phyloP scores from a whole-genome alignment of 768 basidiomycete genomes.

The Infundibulicybe gibba region DNA sequence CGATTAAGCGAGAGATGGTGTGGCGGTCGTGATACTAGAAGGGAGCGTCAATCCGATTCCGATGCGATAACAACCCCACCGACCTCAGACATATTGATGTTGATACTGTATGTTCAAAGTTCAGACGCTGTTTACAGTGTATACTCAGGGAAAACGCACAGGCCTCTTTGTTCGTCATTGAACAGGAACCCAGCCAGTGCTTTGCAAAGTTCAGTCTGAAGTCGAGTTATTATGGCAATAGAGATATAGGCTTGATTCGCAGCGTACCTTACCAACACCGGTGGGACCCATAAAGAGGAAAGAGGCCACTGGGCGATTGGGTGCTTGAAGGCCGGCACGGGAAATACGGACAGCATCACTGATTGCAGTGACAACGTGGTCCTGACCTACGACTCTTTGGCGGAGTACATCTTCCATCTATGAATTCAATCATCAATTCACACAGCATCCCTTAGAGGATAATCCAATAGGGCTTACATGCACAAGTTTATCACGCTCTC shows the following conservation, averaged over 20 bases:
- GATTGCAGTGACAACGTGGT: conserved; percentile 81
- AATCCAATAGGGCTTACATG: conserved; percentile 49
- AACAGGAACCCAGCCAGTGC: conserved; percentile 86
- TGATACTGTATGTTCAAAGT: conserved; percentile 47
- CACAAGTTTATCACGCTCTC: conserved; percentile 86
- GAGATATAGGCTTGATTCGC: not conserved
- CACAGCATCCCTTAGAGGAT: not conserved
- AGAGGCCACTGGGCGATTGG: conserved; percentile 86
- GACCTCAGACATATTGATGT: conserved; percentile 92
- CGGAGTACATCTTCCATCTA: conserved; percentile 86
- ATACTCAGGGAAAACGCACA: conserved; percentile 44
- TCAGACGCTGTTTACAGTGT: not conserved
- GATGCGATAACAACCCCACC: conserved; percentile 10
- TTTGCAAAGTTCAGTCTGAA: conserved; percentile 85
- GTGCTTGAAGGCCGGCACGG: conserved; percentile 85
- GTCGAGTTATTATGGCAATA: not conserved
- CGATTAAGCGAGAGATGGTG: conserved; percentile 86
- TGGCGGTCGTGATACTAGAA: conserved; percentile 84
- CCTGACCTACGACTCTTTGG: conserved; percentile 84
- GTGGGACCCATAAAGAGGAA: conserved; percentile 91
- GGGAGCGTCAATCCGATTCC: not conserved
- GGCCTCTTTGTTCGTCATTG: conserved; percentile 80
- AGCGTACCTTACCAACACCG: conserved; percentile 74
- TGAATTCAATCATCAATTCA: not conserved
- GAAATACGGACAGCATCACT: conserved; percentile 92